These are phyloP conservation scores for Plasmodium malariae DNA, from an alignment of 169 alveolate genomes.

Conservation along the genomic window DNA sequence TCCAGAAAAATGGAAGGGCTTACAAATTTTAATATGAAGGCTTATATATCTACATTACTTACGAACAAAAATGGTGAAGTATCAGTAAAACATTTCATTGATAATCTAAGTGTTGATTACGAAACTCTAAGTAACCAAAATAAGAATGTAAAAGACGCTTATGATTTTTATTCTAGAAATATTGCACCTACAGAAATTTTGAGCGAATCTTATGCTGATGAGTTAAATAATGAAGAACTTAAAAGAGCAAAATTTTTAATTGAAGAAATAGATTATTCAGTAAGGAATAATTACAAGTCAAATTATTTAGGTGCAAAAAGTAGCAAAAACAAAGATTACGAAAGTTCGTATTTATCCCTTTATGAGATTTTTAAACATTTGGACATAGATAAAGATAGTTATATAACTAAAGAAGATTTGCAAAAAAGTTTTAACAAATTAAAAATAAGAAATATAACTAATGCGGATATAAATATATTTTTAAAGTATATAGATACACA, in stretches of 20 bases:
- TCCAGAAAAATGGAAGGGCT: slow-evolving; percentile 24
- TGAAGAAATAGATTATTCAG: slow-evolving; percentile 72
- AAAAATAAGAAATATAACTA: slow-evolving; percentile 48
- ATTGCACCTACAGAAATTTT: slow-evolving; percentile 53
- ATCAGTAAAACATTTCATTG: slow-evolving; percentile 38
- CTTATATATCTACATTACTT: slow-evolving; percentile 58
- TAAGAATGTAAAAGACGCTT: slow-evolving; percentile 54
- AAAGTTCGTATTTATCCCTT: slow-evolving; percentile 46
- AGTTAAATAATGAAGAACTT: slow-evolving; percentile 43
- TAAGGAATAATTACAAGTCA: slow-evolving; percentile 46
- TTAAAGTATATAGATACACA: slow-evolving; percentile 68
- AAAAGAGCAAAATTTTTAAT: slow-evolving; percentile 72
- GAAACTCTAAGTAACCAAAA: slow-evolving; percentile 35
- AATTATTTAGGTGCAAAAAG: slow-evolving; percentile 29
- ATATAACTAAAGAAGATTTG: slow-evolving; percentile 73
- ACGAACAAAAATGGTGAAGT: slow-evolving; percentile 55
- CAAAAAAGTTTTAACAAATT: slow-evolving; percentile 38
- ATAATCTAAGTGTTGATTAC: slow-evolving; percentile 37
- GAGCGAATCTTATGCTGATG: slow-evolving; percentile 10
- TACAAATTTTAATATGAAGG: slow-evolving; percentile 64
- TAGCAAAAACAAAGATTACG: not conserved
- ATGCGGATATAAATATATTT: slow-evolving; percentile 50
- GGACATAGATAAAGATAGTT: slow-evolving; percentile 68
- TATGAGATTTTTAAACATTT: slow-evolving; percentile 69
- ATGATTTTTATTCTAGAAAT: slow-evolving; percentile 62